These are phyloP conservation scores for Globisporangium yorkense DNA, from an alignment of 352 stramenopile genomes.

Conservation along the genomic window DNA sequence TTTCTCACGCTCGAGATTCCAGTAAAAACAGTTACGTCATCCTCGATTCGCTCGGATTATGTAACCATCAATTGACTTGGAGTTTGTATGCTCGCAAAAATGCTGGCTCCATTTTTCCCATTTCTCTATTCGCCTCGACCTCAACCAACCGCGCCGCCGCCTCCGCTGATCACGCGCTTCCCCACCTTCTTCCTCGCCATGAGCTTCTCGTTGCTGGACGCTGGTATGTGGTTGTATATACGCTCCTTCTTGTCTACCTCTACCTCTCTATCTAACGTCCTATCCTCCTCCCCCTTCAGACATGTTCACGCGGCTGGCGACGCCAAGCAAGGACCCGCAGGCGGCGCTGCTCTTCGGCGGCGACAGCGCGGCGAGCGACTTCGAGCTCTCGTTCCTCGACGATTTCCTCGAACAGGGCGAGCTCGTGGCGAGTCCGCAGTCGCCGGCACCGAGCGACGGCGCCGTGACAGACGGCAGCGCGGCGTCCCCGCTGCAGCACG, in stretches of 20 bases:
- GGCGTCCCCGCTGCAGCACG: background rate
- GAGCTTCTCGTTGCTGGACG: background rate
- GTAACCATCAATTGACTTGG: background rate
- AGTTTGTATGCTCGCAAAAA: background rate
- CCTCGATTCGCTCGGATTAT: background rate
- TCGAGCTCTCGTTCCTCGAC: constrained; percentile 41
- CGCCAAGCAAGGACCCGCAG: background rate
- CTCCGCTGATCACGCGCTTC: background rate
- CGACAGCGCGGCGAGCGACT: constrained; percentile 10
- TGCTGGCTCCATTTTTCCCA: background rate
- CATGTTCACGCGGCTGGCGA: background rate
- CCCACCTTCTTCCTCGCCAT: background rate
- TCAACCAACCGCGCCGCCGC: too few species aligned
- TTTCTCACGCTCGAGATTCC: too few species aligned
- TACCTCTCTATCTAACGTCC: background rate
- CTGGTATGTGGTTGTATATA: background rate
- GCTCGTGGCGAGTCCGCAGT: constrained; percentile 16
- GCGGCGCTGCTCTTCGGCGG: background rate
- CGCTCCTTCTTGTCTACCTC: background rate
- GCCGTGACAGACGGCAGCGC: background rate
- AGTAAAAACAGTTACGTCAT: background rate
- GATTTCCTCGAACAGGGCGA: constrained; percentile 41
- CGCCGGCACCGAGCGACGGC: constrained; percentile 6
- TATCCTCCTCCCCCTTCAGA: background rate
- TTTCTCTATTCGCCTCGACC: background rate